A percentile compares a stretch with the other conserved stretches of the same genome.
phyloP scores from a whole-genome alignment of 768 basidiomycete species.

The Tylopilus sp. region DNA sequence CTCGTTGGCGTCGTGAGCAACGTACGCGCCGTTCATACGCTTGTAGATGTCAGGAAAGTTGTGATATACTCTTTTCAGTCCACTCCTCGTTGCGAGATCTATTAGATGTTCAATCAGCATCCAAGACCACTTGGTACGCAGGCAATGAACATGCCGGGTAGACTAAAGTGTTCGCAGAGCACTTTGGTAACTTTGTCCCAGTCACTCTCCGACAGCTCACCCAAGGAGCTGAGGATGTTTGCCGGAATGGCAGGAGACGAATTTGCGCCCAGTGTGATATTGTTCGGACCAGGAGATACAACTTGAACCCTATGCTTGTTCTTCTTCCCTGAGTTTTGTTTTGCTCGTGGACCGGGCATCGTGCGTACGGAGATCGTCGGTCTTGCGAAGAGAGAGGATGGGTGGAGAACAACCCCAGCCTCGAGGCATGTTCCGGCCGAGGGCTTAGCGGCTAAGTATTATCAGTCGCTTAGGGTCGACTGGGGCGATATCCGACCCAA shows the following conservation, averaged over 20 bases:
- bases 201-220: conserved; percentile 30
- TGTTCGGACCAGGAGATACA: background rate
- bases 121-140: background rate
- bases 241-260: background rate
- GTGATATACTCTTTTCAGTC: conserved; percentile 57
- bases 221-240: conserved; percentile 1
- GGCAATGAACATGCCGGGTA: conserved; percentile 45
- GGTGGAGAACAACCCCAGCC: background rate
- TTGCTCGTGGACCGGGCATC: conserved; percentile 26
- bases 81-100: conserved; percentile 41
- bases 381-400: background rate
- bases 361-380: background rate
- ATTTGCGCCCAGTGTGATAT: background rate
- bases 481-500: too few relatives aligned
- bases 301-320: conserved; percentile 10
- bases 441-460: too few relatives aligned
- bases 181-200: conserved; percentile 46
- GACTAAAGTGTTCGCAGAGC: conserved; percentile 45
- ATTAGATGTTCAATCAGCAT: background rate
- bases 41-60: conserved; percentile 50
- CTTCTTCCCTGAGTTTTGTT: conserved; percentile 18
- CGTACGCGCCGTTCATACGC: conserved; percentile 46
- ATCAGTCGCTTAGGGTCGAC: too few relatives aligned
- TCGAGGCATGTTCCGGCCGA: background rate
- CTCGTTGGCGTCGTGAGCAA: conserved; percentile 38